phyloP scores from a whole-genome alignment of 2,329 filamentous ascomycete species.

The Fusarium annulatum region DNA sequence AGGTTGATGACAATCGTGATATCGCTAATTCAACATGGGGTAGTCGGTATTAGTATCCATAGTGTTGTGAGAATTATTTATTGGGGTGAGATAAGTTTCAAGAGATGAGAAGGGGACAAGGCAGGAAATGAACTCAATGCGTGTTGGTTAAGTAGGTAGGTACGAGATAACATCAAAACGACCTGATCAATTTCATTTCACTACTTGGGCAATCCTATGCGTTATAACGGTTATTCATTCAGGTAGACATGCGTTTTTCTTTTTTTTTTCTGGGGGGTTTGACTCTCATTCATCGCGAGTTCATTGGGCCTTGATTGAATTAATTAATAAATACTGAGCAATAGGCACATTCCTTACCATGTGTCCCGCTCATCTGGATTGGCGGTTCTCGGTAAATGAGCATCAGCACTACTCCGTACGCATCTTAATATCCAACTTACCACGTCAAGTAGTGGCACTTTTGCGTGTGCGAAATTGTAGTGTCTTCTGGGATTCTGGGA shows the following conservation, averaged over 20 bases:
- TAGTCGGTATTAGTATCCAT: neutral
- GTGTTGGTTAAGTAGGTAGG: no score
- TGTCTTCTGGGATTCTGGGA: neutral
- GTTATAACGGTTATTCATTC: neutral
- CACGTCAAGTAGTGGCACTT: constrained; percentile 21
- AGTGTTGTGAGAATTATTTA: neutral
- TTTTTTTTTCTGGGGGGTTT: neutral
- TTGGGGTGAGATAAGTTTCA: neutral
- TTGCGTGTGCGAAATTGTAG: neutral
- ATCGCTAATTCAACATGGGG: constrained; percentile 10
- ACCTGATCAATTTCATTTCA: neutral
- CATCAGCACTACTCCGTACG: constrained; percentile 25
- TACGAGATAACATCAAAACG: neutral
- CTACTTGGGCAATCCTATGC: neutral
- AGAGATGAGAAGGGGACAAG: neutral
- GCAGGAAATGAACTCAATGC: neutral
- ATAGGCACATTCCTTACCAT: neutral
- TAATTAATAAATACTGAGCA: neutral
- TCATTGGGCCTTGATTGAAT: neutral
- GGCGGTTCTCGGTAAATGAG: constrained; percentile 22
- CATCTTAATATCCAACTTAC: constrained; percentile 2
- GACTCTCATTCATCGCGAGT: neutral
- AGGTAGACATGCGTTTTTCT: neutral
- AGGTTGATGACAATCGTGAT: constrained; percentile 22
- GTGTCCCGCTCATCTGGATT: constrained; percentile 24